Evolutionary conservation across 331 rosid species (phyloP).

Genomic region (Malus hybrid): DNA sequence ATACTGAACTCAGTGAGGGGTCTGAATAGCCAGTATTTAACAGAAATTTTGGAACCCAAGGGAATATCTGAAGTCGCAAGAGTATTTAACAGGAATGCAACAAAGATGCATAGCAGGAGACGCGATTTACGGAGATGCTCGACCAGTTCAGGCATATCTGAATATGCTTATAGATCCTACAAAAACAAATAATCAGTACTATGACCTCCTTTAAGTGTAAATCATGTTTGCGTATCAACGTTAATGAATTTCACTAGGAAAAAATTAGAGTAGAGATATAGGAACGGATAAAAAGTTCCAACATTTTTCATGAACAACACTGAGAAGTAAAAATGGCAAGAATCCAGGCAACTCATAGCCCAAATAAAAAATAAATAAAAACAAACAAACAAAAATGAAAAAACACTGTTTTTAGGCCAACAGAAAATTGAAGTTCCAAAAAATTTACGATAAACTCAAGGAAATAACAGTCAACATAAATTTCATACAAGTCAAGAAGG

Average conservation of each 20-base stretch:
- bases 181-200: neutral
- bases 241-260: neutral
- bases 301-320: conserved; percentile 8
- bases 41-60: conserved; percentile 58
- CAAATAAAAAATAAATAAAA: neutral
- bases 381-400: neutral
- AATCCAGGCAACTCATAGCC: conserved; percentile 20
- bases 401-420: neutral
- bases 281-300: neutral
- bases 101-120: conserved; percentile 29
- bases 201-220: neutral
- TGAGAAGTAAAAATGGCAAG: conserved; percentile 8
- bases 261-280: neutral
- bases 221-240: too few species aligned
- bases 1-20: conserved; percentile 53
- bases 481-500: neutral
- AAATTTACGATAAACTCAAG: neutral
- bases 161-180: conserved; percentile 15
- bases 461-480: neutral
- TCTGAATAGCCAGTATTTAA: conserved; percentile 57
- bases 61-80: conserved; percentile 44
- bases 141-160: conserved; percentile 44
- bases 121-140: conserved; percentile 17
- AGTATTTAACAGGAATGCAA: conserved; percentile 34
- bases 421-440: neutral